phyloP scores from a whole-genome alignment of 2,329 filamentous ascomycete genomes.

The Beauveria bassiana region DNA sequence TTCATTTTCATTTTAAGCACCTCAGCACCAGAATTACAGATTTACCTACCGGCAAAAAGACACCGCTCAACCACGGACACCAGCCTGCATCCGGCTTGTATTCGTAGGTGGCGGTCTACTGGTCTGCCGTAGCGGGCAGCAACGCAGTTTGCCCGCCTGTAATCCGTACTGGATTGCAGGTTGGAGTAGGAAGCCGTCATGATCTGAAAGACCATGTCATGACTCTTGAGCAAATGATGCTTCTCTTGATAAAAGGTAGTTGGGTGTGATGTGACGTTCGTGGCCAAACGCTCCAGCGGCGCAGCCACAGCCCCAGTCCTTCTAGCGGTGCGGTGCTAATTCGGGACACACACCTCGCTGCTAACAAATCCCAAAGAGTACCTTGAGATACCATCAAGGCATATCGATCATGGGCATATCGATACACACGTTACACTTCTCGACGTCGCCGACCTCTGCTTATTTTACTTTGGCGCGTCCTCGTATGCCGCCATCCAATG shows the following conservation, averaged over 20 bases:
- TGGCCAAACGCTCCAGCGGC: background rate
- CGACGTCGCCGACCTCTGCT: background rate
- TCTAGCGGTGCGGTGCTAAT: background rate
- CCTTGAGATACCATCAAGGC: background rate
- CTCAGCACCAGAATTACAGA: background rate
- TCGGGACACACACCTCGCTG: conserved; percentile 9
- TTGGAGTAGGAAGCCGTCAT: background rate
- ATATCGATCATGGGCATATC: no score
- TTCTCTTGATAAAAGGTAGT: background rate
- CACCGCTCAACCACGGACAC: background rate
- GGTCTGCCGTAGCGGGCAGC: background rate
- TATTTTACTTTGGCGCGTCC: background rate
- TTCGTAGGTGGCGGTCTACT: background rate
- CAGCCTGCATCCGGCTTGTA: background rate
- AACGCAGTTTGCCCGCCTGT: background rate
- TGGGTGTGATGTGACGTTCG: background rate
- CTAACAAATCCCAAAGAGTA: background rate
- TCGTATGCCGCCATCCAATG: conserved; percentile 1
- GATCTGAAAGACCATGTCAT: background rate
- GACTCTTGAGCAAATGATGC: background rate
- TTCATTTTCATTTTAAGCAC: background rate
- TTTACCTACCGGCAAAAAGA: no score
- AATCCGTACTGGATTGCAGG: background rate
- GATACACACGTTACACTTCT: background rate
- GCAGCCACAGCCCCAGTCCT: conserved; percentile 3